phyloP scores from a whole-genome alignment of 805 yeast genomes.

The Saturnispora halmiae region DNA sequence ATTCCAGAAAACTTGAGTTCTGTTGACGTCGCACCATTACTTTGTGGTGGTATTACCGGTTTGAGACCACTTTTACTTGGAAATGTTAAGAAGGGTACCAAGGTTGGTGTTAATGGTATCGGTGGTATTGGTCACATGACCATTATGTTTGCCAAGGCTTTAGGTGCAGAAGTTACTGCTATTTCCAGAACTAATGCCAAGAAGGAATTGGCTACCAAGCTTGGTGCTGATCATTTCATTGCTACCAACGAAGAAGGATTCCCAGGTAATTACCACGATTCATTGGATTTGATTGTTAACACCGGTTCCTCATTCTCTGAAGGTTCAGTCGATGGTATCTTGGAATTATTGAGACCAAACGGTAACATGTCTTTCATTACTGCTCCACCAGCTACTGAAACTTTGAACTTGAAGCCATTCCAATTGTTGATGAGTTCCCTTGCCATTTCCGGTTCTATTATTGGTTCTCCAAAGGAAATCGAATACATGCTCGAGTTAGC shows the following conservation, averaged over 20 bases:
- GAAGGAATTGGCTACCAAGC: constrained; percentile 37
- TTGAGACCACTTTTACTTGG: constrained; percentile 37
- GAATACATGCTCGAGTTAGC: constrained; percentile 39
- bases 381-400: constrained; percentile 31
- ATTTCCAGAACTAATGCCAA: constrained; percentile 43
- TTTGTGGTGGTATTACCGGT: constrained; percentile 51
- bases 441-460: constrained; percentile 25
- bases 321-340: constrained; percentile 20
- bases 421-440: constrained; percentile 28
- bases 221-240: constrained; percentile 47
- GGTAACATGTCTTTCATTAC: constrained; percentile 27
- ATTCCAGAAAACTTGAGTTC: constrained; percentile 40
- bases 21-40: constrained; percentile 40
- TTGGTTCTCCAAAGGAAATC: constrained; percentile 41
- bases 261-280: constrained; percentile 26
- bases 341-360: constrained; percentile 22
- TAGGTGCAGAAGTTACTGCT: constrained; percentile 53
- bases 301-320: constrained; percentile 38
- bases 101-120: constrained; percentile 41
- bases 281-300: constrained; percentile 39
- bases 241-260: constrained; percentile 46
- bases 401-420: constrained; percentile 28
- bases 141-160: constrained; percentile 44
- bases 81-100: constrained; percentile 41
- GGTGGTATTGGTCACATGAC: constrained; percentile 43